Evolutionary conservation across 169 alveolate genomes (phyloP).

Genomic region (Cryptosporidium canis): DNA sequence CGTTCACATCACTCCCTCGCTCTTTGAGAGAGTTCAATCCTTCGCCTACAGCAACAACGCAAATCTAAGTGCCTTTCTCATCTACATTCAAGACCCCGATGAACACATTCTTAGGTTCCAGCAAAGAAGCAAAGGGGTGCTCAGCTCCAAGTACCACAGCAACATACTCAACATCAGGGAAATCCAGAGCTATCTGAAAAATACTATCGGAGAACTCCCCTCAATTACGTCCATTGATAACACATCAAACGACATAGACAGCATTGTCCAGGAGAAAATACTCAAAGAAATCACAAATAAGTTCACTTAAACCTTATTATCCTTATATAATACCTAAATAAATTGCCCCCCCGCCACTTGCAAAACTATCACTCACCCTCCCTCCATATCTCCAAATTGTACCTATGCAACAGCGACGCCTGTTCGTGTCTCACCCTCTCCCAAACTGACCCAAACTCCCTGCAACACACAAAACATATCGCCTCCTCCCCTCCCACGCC

Average conservation of each 20-base stretch:
- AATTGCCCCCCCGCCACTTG: neutral
- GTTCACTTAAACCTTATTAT: neutral
- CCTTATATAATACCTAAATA: neutral
- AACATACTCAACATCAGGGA: constrained; percentile 16
- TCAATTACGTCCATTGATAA: constrained; percentile 23
- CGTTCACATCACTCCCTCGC: constrained; percentile 83
- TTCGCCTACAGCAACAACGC: neutral
- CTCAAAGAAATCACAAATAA: constrained; percentile 1
- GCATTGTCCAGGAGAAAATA: constrained; percentile 9
- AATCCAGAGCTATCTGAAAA: constrained; percentile 27
- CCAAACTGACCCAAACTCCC: constrained; percentile 10
- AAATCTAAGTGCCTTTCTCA: constrained; percentile 22
- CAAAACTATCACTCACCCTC: neutral
- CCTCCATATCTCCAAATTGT: constrained; percentile 30
- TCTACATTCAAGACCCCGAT: constrained; percentile 19
- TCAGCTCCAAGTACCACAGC: constrained; percentile 22
- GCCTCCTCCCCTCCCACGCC: neutral
- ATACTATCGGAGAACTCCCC: neutral
- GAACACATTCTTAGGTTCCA: constrained; percentile 56
- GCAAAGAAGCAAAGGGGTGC: constrained; percentile 58
- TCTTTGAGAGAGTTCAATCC: constrained; percentile 79
- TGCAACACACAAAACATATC: constrained; percentile 66
- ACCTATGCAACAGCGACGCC: constrained; percentile 14
- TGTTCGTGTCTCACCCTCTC: constrained; percentile 64
- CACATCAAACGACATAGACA: constrained; percentile 50